Conservation (phyloP, 495 filamentous ascomycete species). For the Darksidea phi region DNA sequence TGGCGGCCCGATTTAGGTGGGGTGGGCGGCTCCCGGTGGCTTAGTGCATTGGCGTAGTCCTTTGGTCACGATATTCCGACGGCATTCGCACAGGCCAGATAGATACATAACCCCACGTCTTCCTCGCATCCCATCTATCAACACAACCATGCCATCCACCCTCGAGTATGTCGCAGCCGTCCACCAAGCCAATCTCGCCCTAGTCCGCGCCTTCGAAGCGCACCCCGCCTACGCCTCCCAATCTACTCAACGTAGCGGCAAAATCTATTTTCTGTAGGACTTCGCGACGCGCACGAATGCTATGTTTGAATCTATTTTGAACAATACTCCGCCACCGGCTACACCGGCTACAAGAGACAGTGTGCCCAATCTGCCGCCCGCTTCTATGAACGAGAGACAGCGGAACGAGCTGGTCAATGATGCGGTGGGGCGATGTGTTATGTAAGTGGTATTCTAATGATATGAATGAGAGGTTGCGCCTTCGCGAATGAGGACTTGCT, state of each 20-base stretch:
- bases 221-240: constrained; percentile 19
- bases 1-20: too few species aligned
- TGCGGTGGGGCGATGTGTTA: constrained; percentile 13
- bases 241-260: not conserved
- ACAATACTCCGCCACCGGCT: constrained; percentile 4
- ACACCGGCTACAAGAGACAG: not conserved
- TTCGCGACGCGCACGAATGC: constrained; percentile 15
- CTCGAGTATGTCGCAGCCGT: not conserved
- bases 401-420: constrained; percentile 4
- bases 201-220: constrained; percentile 12
- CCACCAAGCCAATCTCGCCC: not conserved
- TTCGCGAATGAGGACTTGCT: too few species aligned
- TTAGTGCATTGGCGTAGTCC: too few species aligned
- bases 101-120: too few species aligned
- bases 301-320: constrained; percentile 12
- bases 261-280: constrained; percentile 21
- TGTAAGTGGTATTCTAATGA: constrained; percentile 3
- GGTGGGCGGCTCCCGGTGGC: too few species aligned
- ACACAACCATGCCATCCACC: not conserved
- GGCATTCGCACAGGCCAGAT: too few species aligned
- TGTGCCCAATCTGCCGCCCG: constrained; percentile 1
- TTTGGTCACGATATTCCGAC: too few species aligned
- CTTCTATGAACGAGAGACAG: not conserved
- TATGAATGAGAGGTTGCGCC: too few species aligned
- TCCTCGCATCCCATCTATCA: not conserved